Percentiles rank a stretch among this genome's conserved stretches.
Conservation (phyloP, 108 stramenopile species). For the Skeletonema menzelii region DNA sequence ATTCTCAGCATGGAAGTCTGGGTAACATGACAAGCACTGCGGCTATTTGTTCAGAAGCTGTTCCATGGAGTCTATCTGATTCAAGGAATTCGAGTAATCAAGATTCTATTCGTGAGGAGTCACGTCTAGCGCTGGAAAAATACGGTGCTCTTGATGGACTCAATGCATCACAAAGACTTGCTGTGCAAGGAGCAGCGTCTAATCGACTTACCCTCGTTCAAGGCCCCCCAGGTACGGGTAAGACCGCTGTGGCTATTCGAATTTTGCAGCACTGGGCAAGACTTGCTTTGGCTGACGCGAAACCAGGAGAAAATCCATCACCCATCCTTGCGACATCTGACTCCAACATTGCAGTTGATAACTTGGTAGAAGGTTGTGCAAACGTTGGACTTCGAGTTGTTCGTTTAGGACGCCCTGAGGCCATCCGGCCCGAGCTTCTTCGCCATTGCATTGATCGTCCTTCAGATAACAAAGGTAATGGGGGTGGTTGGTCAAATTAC, state of each 20-base stretch:
- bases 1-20: conserved; percentile 27
- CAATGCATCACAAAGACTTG: conserved; percentile 85
- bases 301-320: conserved; percentile 57
- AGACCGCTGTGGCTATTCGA: conserved; percentile 89
- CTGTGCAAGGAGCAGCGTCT: conserved; percentile 85
- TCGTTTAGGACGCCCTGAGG: conserved; percentile 92
- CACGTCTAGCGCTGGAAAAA: conserved; percentile 77
- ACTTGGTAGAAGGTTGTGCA: conserved; percentile 94
- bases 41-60: conserved; percentile 83
- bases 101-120: conserved; percentile 63
- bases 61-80: conserved; percentile 70
- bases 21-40: conserved; percentile 79
- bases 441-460: conserved; percentile 89
- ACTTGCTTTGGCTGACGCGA: conserved; percentile 53
- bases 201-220: conserved; percentile 90
- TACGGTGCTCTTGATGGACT: conserved; percentile 84
- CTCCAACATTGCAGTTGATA: conserved; percentile 98
- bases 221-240: conserved; percentile 86
- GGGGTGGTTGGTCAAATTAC: conserved; percentile 30
- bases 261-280: conserved; percentile 91
- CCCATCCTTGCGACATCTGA: conserved; percentile 90
- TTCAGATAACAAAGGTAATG: conserved; percentile 50
- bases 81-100: conserved; percentile 52
- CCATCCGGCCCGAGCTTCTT: conserved; percentile 88
- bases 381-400: conserved; percentile 88